Evolutionary conservation across 2,329 filamentous ascomycete species (phyloP).

Genomic region (Colletotrichum tropicicola): DNA sequence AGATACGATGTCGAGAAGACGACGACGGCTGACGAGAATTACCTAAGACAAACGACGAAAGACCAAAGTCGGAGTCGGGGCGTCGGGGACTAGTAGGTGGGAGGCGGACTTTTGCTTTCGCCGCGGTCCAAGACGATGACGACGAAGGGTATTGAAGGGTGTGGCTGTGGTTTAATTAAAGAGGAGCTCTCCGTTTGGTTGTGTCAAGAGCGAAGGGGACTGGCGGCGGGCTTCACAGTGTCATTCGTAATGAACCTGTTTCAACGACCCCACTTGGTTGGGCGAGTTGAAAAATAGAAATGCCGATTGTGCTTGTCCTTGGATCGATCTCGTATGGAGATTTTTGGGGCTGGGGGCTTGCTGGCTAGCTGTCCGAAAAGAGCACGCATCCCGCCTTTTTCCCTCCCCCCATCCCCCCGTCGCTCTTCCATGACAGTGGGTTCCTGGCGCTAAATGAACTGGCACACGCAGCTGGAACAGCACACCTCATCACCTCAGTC

Average conservation of each 20-base stretch:
- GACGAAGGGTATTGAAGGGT: background rate
- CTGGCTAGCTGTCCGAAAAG: slow-evolving; percentile 10
- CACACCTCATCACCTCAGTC: no score
- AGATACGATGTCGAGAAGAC: background rate
- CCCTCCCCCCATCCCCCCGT: no score
- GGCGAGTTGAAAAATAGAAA: slow-evolving; percentile 25
- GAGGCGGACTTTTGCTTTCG: slow-evolving; percentile 1
- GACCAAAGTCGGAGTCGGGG: background rate
- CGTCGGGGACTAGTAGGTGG: no score
- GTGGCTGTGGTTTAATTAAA: slow-evolving; percentile 29
- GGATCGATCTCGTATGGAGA: slow-evolving; percentile 29
- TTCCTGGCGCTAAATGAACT: background rate
- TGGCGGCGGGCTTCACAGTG: no score
- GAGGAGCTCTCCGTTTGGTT: slow-evolving; percentile 10
- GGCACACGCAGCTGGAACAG: background rate
- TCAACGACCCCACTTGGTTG: slow-evolving; percentile 27
- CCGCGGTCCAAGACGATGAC: slow-evolving; percentile 9
- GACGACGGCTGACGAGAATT: background rate
- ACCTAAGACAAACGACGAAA: background rate
- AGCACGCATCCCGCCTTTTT: background rate
- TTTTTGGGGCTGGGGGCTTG: background rate
- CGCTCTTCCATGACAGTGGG: no score
- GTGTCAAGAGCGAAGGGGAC: slow-evolving; percentile 4
- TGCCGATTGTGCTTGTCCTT: slow-evolving; percentile 16
- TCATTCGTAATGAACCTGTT: slow-evolving; percentile 31